Evolutionary conservation across 305 asterid species (phyloP), one percentile per base, ranked within the genome.

Genomic region (Fraxinus nigra): DNA sequence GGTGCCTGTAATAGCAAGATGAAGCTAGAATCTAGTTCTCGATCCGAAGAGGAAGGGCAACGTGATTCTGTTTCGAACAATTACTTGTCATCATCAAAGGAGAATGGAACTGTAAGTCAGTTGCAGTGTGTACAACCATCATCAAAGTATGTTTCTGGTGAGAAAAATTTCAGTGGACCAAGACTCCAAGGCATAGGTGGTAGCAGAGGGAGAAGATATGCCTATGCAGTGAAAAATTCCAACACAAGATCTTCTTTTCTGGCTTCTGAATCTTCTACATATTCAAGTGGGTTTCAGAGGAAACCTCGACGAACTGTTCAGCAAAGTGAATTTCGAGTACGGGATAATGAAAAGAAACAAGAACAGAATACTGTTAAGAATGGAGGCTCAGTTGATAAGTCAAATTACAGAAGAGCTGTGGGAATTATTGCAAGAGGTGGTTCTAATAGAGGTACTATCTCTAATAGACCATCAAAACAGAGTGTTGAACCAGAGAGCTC

Each of bases 261-360:
- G 54, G 83, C 85, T 86, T 82, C 88, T 85, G 94, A 88, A 61
- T 79, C 82, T 75, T 83, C 85, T 26, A 61, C 90, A 79, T 93
- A 91, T 78, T 84, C 90, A 37, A 88, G 84, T 90, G 94, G 89
- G 48, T 89, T 90, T 88, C 96, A 87, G 84, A 92, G 97, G 85
- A 90, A 93, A 86, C 92, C 96, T 79, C 89, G 91, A 78, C 92
- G 92, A 43, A 88, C 91, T 80, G 91, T 91, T 78, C 97, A 88
- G 37, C 89, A 93, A 72, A 90, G 95, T 35, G 99, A 96, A 84
- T 94, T 91, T 84, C 93, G 96, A 79, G 80, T 93, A 82, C 95
- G 98, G 79, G 97, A 91, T 83, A 93, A 79, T 82, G 97, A 92
- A 76, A 85, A 93, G 87, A 90, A 89, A 82, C 90, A 87, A 30